Evolutionary conservation across 2,329 filamentous ascomycete genomes (phyloP), one percentile per base, ranked within the genome.

Genomic region (Aspergillus sergii): DNA sequence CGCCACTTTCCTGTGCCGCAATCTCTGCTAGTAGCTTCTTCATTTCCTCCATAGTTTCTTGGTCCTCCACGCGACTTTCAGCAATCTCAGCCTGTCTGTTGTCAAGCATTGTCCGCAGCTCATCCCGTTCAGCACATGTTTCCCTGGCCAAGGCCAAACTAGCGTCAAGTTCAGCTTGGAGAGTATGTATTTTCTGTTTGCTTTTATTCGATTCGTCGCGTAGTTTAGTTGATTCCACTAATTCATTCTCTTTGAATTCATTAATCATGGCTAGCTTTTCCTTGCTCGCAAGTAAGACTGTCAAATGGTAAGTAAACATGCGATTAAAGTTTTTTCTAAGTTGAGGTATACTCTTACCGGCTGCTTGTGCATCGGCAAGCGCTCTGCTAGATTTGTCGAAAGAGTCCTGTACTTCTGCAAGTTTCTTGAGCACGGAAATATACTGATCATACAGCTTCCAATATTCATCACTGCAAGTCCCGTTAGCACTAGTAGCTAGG

Each of bases 391-490:
- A 71, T 34, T 66, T 71, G 58, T 79, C 75, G 21, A 79, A 65
- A 12, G 70, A 69, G 51, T 76, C 74, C 61, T 80, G 77, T 23
- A 74, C 68, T 46, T 79, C 77, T 23, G 77, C 75, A 60, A 80
- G 73, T 62, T 76, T 79, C 59, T 74, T 72, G 28, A 78, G 74
- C 36, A 74, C 64, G 7, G 69, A 67, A 4, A 77, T 74, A 61
- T 77, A 80, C 51, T 76, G 75, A 16, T 79, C 76, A 61, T 78
- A 79, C 53, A 80, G 54, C 64, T 78, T 79, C 74, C 76, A 78
- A 61, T 79, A 78, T 32, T 78, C 75, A 51, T 79, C 76, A 61
- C 76, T 78, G 54, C 10, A 58, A 11, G n/a, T 16, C n/a, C 28
- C 23, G 62, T 74, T 64, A 73, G 68, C 48, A 50, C 50, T 53